These are phyloP conservation scores for Trametes cingulata DNA, from an alignment of 768 basidiomycete genomes.

Conservation along the genomic window DNA sequence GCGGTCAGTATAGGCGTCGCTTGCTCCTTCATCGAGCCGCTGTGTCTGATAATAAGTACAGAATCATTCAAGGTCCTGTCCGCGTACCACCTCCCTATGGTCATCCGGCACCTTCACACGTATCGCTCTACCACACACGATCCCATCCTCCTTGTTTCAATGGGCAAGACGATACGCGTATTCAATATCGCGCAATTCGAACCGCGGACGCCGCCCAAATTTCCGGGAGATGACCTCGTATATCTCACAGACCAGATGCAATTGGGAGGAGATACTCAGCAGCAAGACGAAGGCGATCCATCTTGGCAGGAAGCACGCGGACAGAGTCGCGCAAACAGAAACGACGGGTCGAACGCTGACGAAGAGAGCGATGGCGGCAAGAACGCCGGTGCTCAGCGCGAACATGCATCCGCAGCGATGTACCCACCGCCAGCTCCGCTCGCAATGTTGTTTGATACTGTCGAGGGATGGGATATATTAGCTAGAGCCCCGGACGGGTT, in stretches of 20 bases:
- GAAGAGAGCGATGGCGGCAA: constrained; percentile 4
- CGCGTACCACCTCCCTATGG: constrained; percentile 44
- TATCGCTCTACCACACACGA: constrained; percentile 48
- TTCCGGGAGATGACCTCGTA: constrained; percentile 37
- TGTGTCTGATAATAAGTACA: constrained; percentile 27
- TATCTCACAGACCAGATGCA: constrained; percentile 15
- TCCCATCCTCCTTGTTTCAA: constrained; percentile 53
- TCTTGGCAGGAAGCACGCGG: neutral
- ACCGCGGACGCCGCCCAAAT: constrained; percentile 43
- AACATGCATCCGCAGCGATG: neutral
- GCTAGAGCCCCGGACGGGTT: constrained; percentile 11
- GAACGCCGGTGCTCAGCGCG: constrained; percentile 20
- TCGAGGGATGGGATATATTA: constrained; percentile 29
- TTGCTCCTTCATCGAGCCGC: neutral
- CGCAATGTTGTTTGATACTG: constrained; percentile 15
- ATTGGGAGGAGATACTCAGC: neutral
- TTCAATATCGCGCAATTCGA: constrained; percentile 49
- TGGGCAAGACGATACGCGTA: constrained; percentile 42
- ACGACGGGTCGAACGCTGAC: neutral
- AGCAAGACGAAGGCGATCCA: neutral
- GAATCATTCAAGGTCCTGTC: constrained; percentile 70
- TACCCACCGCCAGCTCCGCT: constrained; percentile 19
- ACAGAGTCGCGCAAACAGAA: constrained; percentile 8
- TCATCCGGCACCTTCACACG: constrained; percentile 40
- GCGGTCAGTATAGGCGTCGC: constrained; percentile 47